Evolutionary conservation across 495 filamentous ascomycete species (phyloP).

Genomic region (Penicillium alfredii): DNA sequence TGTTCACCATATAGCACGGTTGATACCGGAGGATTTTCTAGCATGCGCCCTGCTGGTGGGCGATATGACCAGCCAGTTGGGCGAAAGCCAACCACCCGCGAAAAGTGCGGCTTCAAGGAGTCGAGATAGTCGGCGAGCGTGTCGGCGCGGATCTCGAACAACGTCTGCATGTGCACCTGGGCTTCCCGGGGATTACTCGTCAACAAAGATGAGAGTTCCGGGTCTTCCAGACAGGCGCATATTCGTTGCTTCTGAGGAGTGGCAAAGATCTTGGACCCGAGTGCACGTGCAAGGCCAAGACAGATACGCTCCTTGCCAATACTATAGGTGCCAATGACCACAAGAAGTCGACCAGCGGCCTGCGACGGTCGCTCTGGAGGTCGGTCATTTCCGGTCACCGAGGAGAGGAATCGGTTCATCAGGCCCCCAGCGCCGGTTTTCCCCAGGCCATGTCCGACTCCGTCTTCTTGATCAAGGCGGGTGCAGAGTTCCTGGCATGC

Average conservation of each 20-base stretch:
- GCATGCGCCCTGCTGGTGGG: conserved; percentile 56
- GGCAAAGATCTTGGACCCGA: conserved; percentile 87
- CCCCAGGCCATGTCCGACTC: conserved; percentile 43
- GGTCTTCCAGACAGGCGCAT: conserved; percentile 78
- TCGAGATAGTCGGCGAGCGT: conserved; percentile 85
- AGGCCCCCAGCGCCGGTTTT: conserved; percentile 39
- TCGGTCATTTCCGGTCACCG: conserved; percentile 11
- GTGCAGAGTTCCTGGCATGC: conserved; percentile 90
- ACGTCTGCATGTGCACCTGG: conserved; percentile 94
- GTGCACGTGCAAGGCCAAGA: conserved; percentile 79
- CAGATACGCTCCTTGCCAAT: conserved; percentile 98
- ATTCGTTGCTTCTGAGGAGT: conserved; percentile 73
- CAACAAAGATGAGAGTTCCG: conserved; percentile 67
- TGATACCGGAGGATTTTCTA: conserved; percentile 57
- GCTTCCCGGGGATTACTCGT: conserved; percentile 77
- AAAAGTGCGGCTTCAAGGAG: conserved; percentile 67
- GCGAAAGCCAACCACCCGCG: conserved; percentile 82
- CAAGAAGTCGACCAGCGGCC: conserved; percentile 62
- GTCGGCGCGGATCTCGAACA: conserved; percentile 85
- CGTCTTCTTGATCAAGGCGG: conserved; percentile 51
- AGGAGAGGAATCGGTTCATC: conserved; percentile 58
- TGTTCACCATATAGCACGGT: conserved; percentile 65
- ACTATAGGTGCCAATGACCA: conserved; percentile 93
- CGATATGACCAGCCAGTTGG: conserved; percentile 90
- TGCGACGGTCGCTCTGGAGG: conserved; percentile 6